Base-by-base conservation (phyloP, 2,329 filamentous ascomycete genomes). In the Fusarium gaditjirri region DNA sequence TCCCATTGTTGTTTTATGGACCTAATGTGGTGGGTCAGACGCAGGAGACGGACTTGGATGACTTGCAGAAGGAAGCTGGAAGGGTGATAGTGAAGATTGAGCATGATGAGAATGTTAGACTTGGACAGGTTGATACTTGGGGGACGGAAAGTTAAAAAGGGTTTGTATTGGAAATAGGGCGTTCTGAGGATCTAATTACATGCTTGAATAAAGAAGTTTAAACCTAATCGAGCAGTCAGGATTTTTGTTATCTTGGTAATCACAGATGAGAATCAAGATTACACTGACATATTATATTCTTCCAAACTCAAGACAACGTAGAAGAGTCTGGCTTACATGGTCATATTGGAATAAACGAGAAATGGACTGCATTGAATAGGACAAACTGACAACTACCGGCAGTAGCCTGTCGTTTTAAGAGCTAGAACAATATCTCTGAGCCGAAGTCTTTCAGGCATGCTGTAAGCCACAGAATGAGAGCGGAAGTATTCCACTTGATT, bases 1-100 rank as follows among this genome's bases (percentile, higher is more conserved):
- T 65, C 23, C 62, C 62, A 0, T 27, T 65, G 3, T 21, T 65
- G 8, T 65, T 65, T 7, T 65, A 65, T 10, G 62, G 62, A 0
- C 62, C 62, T 6, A 57, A 65, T 21, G 17, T 65, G 1, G 23
- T 13, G 6, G 29, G 47, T 1, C 7, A 11, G 1, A 42, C 42
- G 8, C n/a, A 21, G 3, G 16, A 42, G 3, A 65, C 42, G 13
- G 47, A 38, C 4, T 8, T 65, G 12, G 49, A 65, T 38, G 42
- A 33, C 3, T 23, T 65, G 6, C 49, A 57, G 16, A 65, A 29
- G 7, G 35, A 57, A 6, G 60, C 62, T 25, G 42, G 16, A 0
- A 39, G n/a, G n/a, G 13, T n/a, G 3, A 57, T 27, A 2, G 62
- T 65, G 0, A 35, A 25, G 21, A 65, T 65, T 4, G 42, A 65